Percentiles rank a stretch among this genome's conserved stretches.
Conservation (phyloP, 129 eudicot species). For the Dittrichia graveolens region DNA sequence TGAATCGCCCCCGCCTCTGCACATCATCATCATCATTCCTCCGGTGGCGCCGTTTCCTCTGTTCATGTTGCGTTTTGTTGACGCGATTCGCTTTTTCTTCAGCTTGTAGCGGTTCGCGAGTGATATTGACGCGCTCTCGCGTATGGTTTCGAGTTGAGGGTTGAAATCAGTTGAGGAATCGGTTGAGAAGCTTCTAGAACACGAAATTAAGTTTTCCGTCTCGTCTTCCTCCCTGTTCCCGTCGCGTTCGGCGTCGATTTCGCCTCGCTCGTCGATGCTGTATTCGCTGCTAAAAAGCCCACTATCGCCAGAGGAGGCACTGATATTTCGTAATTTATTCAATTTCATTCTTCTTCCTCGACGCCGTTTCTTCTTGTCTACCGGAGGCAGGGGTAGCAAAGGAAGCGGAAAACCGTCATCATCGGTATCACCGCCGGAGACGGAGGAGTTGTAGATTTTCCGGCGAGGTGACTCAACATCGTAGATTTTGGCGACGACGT, state of each 20-base stretch:
- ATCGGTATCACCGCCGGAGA: slow-evolving; percentile 43
- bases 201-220: slow-evolving; percentile 64
- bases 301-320: slow-evolving; percentile 65
- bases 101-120: slow-evolving; percentile 17
- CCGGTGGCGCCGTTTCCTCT: neutral
- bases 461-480: slow-evolving; percentile 55
- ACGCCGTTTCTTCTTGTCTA: slow-evolving; percentile 47
- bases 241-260: slow-evolving; percentile 4
- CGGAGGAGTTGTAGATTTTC: slow-evolving; percentile 73
- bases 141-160: slow-evolving; percentile 52
- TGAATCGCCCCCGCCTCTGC: slow-evolving; percentile 20
- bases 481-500: slow-evolving; percentile 51
- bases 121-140: slow-evolving; percentile 38
- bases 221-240: slow-evolving; percentile 35
- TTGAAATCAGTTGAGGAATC: slow-evolving; percentile 58
- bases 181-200: slow-evolving; percentile 61
- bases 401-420: slow-evolving; percentile 36
- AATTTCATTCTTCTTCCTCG: slow-evolving; percentile 31
- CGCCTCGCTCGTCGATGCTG: slow-evolving; percentile 30
- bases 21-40: slow-evolving; percentile 28
- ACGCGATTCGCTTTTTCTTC: slow-evolving; percentile 24
- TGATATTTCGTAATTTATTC: slow-evolving; percentile 22
- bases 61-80: slow-evolving; percentile 7
- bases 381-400: slow-evolving; percentile 41
- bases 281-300: slow-evolving; percentile 47